Conservation (phyloP, 2,329 filamentous ascomycete species). For the Gaeumannomyces tritici region DNA sequence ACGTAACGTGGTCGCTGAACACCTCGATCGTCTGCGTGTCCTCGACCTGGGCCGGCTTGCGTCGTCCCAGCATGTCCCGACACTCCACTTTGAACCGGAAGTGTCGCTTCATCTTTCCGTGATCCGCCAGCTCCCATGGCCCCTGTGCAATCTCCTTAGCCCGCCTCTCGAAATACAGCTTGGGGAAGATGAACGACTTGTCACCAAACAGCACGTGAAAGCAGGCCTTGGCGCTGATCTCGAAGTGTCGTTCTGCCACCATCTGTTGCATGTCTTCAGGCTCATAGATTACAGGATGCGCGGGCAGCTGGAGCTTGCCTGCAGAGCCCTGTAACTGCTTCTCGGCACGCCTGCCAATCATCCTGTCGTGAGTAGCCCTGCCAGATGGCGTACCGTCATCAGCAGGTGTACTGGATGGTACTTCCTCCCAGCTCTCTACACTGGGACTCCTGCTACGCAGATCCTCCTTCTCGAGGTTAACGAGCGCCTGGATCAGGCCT, state of each 20-base stretch:
- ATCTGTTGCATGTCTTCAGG: conserved; percentile 71
- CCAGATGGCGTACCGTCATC: conserved; percentile 46
- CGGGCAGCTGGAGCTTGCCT: conserved; percentile 72
- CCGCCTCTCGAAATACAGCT: conserved; percentile 75
- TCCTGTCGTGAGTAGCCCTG: conserved; percentile 17
- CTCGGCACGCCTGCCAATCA: not conserved
- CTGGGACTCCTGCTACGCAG: conserved; percentile 58
- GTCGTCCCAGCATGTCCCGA: conserved; percentile 53
- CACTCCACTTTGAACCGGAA: conserved; percentile 73
- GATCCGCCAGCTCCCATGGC: conserved; percentile 67
- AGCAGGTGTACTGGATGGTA: conserved; percentile 48
- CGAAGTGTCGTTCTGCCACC: conserved; percentile 72
- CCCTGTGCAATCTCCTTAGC: conserved; percentile 76
- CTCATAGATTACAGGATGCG: conserved; percentile 72
- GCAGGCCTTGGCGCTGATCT: conserved; percentile 85
- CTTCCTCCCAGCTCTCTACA: conserved; percentile 85
- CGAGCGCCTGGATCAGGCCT: conserved; percentile 60
- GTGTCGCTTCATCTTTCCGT: conserved; percentile 58
- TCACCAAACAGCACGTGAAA: conserved; percentile 97
- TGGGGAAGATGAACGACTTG: conserved; percentile 87
- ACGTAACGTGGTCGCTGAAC: conserved; percentile 64
- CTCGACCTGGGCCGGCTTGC: conserved; percentile 52
- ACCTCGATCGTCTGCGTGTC: conserved; percentile 85
- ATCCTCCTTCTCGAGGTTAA: conserved; percentile 61
- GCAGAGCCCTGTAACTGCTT: conserved; percentile 25